These are phyloP conservation scores for Termitomyces sp. DNA, from an alignment of 768 basidiomycete genomes.

Conservation along the genomic window DNA sequence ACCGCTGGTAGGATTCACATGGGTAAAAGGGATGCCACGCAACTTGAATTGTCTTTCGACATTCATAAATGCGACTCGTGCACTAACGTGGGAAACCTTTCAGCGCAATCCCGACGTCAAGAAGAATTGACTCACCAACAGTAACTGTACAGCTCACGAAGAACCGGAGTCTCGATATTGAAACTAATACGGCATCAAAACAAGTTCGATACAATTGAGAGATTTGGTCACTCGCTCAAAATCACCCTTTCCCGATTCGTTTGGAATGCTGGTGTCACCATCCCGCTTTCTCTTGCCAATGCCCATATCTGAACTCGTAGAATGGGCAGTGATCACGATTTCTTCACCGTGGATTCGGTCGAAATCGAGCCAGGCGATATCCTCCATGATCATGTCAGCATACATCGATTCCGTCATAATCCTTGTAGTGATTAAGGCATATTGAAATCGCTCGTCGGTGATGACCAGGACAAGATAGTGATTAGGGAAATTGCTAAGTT, in stretches of 20 bases:
- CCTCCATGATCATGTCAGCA: slow-evolving; percentile 63
- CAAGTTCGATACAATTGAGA: neutral
- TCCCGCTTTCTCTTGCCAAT: slow-evolving; percentile 21
- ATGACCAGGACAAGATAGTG: slow-evolving; percentile 87
- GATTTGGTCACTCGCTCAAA: slow-evolving; percentile 16
- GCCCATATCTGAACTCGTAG: slow-evolving; percentile 18
- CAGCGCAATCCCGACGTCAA: neutral
- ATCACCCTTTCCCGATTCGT: slow-evolving; percentile 2
- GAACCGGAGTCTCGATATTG: slow-evolving; percentile 64
- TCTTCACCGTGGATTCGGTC: slow-evolving; percentile 56
- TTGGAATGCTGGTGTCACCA: slow-evolving; percentile 6
- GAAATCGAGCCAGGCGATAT: slow-evolving; percentile 78
- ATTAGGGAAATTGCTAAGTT: slow-evolving; percentile 68
- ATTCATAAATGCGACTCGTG: slow-evolving; percentile 85
- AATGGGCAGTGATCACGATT: slow-evolving; percentile 15
- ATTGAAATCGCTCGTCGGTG: slow-evolving; percentile 72
- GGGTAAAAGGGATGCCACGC: slow-evolving; percentile 72
- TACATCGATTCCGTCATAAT: slow-evolving; percentile 51
- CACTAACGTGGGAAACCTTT: slow-evolving; percentile 39
- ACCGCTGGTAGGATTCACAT: slow-evolving; percentile 58
- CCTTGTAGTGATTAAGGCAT: slow-evolving; percentile 73
- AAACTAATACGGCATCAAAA: slow-evolving; percentile 41
- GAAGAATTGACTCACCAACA: slow-evolving; percentile 57
- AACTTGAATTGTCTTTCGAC: slow-evolving; percentile 86
- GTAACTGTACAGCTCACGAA: slow-evolving; percentile 81